Base-by-base conservation (phyloP, 2,329 filamentous ascomycete genomes). In the Hypomyces perniciosus region DNA sequence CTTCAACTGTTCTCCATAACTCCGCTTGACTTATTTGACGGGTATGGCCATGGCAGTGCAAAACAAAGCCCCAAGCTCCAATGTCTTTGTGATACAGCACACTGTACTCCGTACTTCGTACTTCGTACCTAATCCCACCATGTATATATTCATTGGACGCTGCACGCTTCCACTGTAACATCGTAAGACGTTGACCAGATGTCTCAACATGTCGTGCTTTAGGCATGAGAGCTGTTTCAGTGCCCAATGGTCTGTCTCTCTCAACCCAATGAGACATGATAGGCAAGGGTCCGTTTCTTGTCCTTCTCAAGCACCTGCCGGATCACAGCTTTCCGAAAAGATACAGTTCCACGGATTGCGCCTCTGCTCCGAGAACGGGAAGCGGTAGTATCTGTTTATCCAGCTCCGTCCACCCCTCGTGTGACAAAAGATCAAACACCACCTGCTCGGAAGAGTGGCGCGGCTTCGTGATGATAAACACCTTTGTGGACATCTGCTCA, bases 381-480 rank as follows among this genome's bases (percentile, higher is more conserved):
- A 82, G 62, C 1, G 69, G 67, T 27, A 80, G 57, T 6, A 65
- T 64, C 38, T 71, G 68, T 37, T 69, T 63, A 43, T 77, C 71
- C 8, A 62, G 54, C 13, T 70, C 66, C 1, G 49, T 51, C 79
- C 79, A 83, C 3, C 69, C 70, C 2, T 72, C 65, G 2, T 60
- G 60, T 1, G 65, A 56, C 66, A 83, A 69, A 20, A 80, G 59
- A 5, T 67, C 66, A 51, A 79, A 80, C 13, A 81, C 58, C 0
- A 65, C 71, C 31, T 66, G 61, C 57, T 83, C 79, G 0, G 77
- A 79, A 2, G 71, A 66, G 54, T 83, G 80, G 1, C 79, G 71
- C 1, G 73, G 77, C 60, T 83, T 83, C 0, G 78, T 80, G 2
- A 78, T 76, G 9, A 83, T 57, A 26, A 82, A 67, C 1, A 81